Evolutionary conservation across 495 filamentous ascomycete species (phyloP).

Genomic region (Aspergillus saccharolyticus): DNA sequence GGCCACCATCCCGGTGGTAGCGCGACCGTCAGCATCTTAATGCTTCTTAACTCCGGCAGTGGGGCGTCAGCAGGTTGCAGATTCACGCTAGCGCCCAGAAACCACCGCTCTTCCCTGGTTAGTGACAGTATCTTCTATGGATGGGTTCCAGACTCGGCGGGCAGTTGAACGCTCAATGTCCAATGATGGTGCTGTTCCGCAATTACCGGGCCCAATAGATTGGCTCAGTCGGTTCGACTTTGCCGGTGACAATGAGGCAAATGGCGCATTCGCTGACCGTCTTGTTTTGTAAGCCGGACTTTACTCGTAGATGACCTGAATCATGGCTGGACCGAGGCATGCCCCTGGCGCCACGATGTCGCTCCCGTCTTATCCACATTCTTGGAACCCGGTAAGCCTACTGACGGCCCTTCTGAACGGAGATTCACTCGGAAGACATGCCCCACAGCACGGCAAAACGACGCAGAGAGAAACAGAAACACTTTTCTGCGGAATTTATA

Average conservation of each 20-base stretch:
- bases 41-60: background rate
- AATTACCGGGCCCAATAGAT: background rate
- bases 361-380: background rate
- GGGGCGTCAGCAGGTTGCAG: background rate
- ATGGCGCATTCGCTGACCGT: background rate
- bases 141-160: background rate
- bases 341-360: background rate
- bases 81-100: background rate
- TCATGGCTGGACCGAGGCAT: background rate
- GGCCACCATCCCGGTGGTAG: background rate
- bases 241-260: background rate
- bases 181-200: background rate
- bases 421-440: background rate
- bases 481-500: background rate
- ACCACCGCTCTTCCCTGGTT: background rate
- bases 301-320: background rate
- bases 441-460: background rate
- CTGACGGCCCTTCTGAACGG: background rate
- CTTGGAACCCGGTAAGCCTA: background rate
- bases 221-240: background rate
- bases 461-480: background rate
- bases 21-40: slow-evolving; percentile 4
- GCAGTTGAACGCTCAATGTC: background rate
- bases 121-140: background rate
- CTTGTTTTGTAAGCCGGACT: background rate